A percentile compares a stretch with the other conserved stretches of the same genome.
phyloP scores from a whole-genome alignment of 2,329 filamentous ascomycete species.

The Penicillium aurantiogriseum region DNA sequence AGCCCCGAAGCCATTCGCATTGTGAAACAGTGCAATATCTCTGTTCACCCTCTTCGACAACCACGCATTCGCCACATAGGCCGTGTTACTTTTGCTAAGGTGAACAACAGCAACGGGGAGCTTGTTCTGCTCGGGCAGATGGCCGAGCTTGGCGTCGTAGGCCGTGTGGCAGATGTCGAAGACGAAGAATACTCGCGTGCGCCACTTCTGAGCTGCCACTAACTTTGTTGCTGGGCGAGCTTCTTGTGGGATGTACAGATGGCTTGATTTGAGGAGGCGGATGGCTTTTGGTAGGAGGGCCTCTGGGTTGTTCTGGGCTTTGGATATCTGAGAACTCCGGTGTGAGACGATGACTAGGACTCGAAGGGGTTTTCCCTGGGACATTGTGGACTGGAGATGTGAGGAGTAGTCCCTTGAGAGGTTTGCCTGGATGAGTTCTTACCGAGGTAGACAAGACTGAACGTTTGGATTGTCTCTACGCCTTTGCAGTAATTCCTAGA shows the following conservation, averaged over 20 bases:
- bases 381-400: conserved; percentile 7
- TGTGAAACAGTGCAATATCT: conserved; percentile 26
- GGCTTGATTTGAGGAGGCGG: conserved; percentile 16
- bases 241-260: conserved; percentile 9
- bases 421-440: background rate
- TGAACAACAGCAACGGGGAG: conserved; percentile 25
- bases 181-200: conserved; percentile 26
- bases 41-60: conserved; percentile 25
- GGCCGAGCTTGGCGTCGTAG: conserved; percentile 24
- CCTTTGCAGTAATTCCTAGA: background rate
- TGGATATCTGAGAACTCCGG: conserved; percentile 17
- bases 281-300: conserved; percentile 22
- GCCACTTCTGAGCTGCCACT: conserved; percentile 25
- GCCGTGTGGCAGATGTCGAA: conserved; percentile 26
- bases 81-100: conserved; percentile 24
- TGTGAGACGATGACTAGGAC: conserved; percentile 27
- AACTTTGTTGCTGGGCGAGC: conserved; percentile 11
- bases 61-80: conserved; percentile 23
- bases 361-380: conserved; percentile 18
- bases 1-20: conserved; percentile 24
- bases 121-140: conserved; percentile 28
- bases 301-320: conserved; percentile 19
- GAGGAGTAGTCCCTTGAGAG: background rate
- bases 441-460: background rate
- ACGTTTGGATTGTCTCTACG: background rate